Evolutionary conservation across 2,329 filamentous ascomycete genomes (phyloP).

Genomic region (Neoarthrinium moseri): DNA sequence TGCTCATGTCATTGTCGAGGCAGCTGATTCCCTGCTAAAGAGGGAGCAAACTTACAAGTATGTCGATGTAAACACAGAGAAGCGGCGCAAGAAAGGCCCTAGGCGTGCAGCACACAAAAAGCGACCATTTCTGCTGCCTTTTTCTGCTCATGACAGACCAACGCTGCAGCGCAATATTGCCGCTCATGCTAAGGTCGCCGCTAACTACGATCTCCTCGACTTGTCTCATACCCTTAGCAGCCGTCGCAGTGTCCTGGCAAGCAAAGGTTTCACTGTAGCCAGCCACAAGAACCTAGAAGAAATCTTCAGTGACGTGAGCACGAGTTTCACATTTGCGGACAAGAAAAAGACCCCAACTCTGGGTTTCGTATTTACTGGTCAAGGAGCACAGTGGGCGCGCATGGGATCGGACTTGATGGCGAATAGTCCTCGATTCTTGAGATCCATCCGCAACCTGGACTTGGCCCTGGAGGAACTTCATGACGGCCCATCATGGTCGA

Average conservation of each 20-base stretch:
- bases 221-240: conserved; percentile 18
- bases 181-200: conserved; percentile 6
- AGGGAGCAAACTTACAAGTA: conserved; percentile 8
- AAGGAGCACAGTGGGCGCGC: conserved; percentile 27
- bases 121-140: conserved; percentile 14
- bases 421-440: conserved; percentile 10
- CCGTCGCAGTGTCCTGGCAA: conserved; percentile 11
- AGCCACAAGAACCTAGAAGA: conserved; percentile 3
- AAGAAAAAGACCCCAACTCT: conserved; percentile 12
- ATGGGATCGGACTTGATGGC: conserved; percentile 23
- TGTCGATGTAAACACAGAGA: not conserved
- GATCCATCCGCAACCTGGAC: conserved; percentile 14
- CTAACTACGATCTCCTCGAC: conserved; percentile 16
- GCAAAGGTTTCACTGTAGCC: conserved; percentile 6
- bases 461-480: conserved; percentile 12
- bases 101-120: conserved; percentile 4
- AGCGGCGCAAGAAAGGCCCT: conserved; percentile 1
- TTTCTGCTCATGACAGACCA: conserved; percentile 19
- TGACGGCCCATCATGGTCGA: conserved; percentile 14
- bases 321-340: not conserved
- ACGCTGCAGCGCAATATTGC: conserved; percentile 13
- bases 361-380: conserved; percentile 22
- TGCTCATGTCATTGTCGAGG: conserved; percentile 7
- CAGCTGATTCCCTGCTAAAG: not conserved
- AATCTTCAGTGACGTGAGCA: not conserved